Percentiles rank a stretch among this genome's conserved stretches.
Evolutionary conservation across 2,329 filamentous ascomycete genomes (phyloP).

Genomic region (Mollisiaceae sp.): DNA sequence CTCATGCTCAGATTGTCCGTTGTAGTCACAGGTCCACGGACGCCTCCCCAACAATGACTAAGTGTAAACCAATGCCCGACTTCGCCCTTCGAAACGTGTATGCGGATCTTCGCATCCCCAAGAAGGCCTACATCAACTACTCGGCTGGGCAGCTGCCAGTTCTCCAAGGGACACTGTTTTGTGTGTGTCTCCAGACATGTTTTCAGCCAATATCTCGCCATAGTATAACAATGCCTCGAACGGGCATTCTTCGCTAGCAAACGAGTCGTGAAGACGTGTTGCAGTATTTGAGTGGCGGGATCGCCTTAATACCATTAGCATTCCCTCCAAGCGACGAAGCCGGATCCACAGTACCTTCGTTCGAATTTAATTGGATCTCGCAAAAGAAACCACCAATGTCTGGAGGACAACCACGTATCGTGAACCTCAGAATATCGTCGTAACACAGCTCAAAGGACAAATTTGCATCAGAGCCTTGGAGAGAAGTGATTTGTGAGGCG

Average conservation of each 20-base stretch:
- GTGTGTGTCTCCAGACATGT: background rate
- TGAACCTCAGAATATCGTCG: no score
- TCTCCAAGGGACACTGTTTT: background rate
- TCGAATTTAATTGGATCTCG: no score
- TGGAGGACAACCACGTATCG: no score
- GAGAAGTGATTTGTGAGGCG: background rate
- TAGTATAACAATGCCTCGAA: background rate
- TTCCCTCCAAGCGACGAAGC: no score
- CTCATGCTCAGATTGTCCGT: background rate
- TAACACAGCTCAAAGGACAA: background rate
- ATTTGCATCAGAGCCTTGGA: background rate
- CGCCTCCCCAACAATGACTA: conserved; percentile 3
- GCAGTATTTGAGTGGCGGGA: background rate
- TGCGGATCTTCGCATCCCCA: background rate
- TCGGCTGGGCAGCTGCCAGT: background rate
- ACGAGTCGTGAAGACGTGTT: background rate
- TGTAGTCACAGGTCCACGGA: background rate
- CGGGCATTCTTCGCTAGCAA: background rate
- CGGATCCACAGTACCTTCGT: no score
- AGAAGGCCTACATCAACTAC: background rate
- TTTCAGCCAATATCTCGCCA: background rate
- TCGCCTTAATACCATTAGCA: no score
- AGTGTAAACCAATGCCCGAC: background rate
- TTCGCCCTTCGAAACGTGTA: background rate
- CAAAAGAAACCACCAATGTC: no score